Conservation (phyloP, 257 asterid species). For the Craterostigma plantagineum region DNA sequence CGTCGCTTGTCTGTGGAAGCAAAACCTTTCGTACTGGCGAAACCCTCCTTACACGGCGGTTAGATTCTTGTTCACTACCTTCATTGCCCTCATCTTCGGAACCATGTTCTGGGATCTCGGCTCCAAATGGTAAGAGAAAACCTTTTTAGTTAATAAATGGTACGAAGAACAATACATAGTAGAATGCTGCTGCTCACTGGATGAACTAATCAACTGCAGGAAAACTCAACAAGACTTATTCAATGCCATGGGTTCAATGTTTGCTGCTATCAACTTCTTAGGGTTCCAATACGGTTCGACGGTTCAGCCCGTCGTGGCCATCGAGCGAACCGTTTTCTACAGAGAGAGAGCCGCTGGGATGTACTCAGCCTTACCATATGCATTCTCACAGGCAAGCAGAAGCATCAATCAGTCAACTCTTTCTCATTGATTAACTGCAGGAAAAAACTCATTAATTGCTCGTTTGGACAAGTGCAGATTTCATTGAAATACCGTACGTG, state of each 20-base stretch:
- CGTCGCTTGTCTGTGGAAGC: conserved; percentile 86
- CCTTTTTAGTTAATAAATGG: neutral
- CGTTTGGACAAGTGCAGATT: conserved; percentile 14
- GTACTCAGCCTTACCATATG: conserved; percentile 48
- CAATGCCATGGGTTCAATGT: conserved; percentile 65
- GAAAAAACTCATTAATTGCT: neutral
- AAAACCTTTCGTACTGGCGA: conserved; percentile 87
- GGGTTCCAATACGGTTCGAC: conserved; percentile 33
- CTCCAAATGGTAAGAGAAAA: conserved; percentile 41
- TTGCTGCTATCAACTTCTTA: conserved; percentile 27
- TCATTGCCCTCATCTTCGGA: conserved; percentile 87
- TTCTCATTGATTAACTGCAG: neutral
- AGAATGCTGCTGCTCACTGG: conserved; percentile 8
- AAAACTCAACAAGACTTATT: conserved; percentile 78
- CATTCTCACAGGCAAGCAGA: conserved; percentile 41
- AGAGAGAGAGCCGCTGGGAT: conserved; percentile 47
- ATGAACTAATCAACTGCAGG: conserved; percentile 26
- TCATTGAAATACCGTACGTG: conserved; percentile 33
- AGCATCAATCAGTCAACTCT: too few relatives aligned
- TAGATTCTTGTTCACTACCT: conserved; percentile 74
- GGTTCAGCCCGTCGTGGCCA: conserved; percentile 29
- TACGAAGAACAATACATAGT: neutral
- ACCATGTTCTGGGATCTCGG: conserved; percentile 87
- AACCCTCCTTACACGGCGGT: conserved; percentile 96
- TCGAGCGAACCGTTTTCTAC: conserved; percentile 37